These are phyloP conservation scores for Berkeleyomyces rouxiae DNA, from an alignment of 2,329 filamentous ascomycete species.

Conservation along the genomic window DNA sequence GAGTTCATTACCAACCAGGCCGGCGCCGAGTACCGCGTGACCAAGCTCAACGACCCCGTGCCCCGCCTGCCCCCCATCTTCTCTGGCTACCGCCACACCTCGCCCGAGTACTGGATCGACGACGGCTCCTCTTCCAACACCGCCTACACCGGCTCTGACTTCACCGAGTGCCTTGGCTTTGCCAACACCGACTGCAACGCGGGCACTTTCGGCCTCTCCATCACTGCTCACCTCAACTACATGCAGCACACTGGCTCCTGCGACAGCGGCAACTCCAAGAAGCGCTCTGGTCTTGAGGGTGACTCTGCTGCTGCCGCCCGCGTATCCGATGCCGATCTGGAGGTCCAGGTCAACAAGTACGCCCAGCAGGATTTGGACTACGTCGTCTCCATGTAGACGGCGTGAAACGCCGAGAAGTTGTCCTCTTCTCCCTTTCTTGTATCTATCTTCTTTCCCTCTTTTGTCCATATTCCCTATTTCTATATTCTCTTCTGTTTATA, in stretches of 20 bases:
- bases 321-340: conserved; percentile 23
- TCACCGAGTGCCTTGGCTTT: conserved; percentile 33
- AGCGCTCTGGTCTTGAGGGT: conserved; percentile 4
- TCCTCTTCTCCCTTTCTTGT: not conserved
- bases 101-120: conserved; percentile 50
- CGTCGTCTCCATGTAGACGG: conserved; percentile 15
- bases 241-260: conserved; percentile 29
- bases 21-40: conserved; percentile 44
- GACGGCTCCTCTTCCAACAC: conserved; percentile 20
- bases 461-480: not conserved
- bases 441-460: not conserved
- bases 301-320: conserved; percentile 11
- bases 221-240: conserved; percentile 32
- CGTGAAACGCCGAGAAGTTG: not conserved
- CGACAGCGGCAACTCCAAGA: conserved; percentile 8
- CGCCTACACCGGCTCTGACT: conserved; percentile 23
- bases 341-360: conserved; percentile 23
- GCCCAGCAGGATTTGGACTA: conserved; percentile 22
- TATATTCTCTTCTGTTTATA: not conserved
- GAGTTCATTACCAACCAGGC: conserved; percentile 35
- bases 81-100: conserved; percentile 48
- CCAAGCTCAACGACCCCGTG: conserved; percentile 50
- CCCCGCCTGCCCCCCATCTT: conserved; percentile 47
- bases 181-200: conserved; percentile 34
- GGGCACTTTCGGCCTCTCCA: conserved; percentile 29